Evolutionary conservation across 257 asterid genomes (phyloP).

Genomic region (Pogostemon cablin): DNA sequence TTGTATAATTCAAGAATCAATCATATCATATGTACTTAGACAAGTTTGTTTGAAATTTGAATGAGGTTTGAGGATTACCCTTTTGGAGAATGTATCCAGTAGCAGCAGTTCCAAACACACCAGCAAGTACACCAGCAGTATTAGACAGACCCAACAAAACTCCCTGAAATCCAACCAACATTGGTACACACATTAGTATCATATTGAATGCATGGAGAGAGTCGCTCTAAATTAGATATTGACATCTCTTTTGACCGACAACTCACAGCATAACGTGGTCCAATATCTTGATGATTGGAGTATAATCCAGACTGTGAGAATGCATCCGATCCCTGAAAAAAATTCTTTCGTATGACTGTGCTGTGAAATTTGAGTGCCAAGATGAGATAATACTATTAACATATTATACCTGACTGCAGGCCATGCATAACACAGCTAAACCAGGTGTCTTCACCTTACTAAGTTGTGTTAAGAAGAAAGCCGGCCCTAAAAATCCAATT

Average conservation of each 20-base stretch:
- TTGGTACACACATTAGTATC: neutral
- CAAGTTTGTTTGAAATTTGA: neutral
- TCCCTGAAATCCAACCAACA: constrained; percentile 56
- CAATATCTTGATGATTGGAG: constrained; percentile 98
- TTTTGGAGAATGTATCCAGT: constrained; percentile 96
- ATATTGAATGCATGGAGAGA: neutral
- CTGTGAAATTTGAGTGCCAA: constrained; percentile 1
- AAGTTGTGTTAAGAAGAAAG: constrained; percentile 83
- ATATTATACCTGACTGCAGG: constrained; percentile 84
- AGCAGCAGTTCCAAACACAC: constrained; percentile 96
- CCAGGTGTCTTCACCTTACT: constrained; percentile 84
- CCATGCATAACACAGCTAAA: constrained; percentile 92
- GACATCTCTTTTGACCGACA: constrained; percentile 15
- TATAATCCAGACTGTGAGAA: constrained; percentile 96
- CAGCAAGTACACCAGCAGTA: constrained; percentile 98
- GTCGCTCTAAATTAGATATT: neutral
- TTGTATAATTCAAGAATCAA: constrained; percentile 23
- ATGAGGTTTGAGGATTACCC: constrained; percentile 48
- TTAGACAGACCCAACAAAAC: constrained; percentile 85
- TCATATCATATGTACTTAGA: neutral
- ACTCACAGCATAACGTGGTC: constrained; percentile 95
- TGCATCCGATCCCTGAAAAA: constrained; percentile 85
- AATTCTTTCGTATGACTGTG: neutral
- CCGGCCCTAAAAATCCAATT: constrained; percentile 93
- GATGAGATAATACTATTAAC: constrained; percentile 12